Evolutionary conservation across 805 yeast genomes (phyloP).

Genomic region (Hagleromyces aurorensis): DNA sequence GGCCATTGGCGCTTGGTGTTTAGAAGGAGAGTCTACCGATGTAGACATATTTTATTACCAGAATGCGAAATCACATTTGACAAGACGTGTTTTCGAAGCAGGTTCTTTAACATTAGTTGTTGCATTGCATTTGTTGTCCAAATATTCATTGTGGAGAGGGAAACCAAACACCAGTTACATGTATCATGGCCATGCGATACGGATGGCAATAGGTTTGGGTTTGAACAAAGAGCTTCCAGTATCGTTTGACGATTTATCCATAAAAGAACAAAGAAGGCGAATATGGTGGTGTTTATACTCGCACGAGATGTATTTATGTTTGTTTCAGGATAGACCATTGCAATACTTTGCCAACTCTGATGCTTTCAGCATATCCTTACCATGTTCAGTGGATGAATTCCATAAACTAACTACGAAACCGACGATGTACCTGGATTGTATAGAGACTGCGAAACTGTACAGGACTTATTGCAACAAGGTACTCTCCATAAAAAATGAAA

Average conservation of each 20-base stretch:
- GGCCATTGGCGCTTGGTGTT: constrained; percentile 65
- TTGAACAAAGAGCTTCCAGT: constrained; percentile 41
- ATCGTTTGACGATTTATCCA: constrained; percentile 13
- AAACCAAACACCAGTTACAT: constrained; percentile 66
- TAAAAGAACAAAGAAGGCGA: constrained; percentile 47
- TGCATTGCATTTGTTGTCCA: constrained; percentile 46
- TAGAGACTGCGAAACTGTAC: constrained; percentile 46
- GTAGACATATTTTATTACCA: constrained; percentile 50
- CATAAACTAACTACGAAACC: constrained; percentile 32
- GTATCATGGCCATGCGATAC: constrained; percentile 52
- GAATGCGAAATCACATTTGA: constrained; percentile 40
- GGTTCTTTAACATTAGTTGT: constrained; percentile 50
- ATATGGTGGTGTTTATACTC: constrained; percentile 63
- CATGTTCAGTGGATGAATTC: constrained; percentile 44
- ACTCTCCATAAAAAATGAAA: too few relatives aligned
- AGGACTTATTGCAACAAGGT: too few relatives aligned
- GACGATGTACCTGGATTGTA: constrained; percentile 51
- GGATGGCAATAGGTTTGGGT: constrained; percentile 63
- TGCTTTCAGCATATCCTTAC: constrained; percentile 41
- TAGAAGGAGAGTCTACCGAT: constrained; percentile 43
- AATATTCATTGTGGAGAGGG: constrained; percentile 56
- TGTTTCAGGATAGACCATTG: constrained; percentile 59
- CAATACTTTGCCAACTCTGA: constrained; percentile 36
- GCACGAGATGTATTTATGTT: constrained; percentile 56
- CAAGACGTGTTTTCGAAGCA: constrained; percentile 45